phyloP scores from a whole-genome alignment of 768 basidiomycete species.

The Porphyrellus cyaneotinctus region DNA sequence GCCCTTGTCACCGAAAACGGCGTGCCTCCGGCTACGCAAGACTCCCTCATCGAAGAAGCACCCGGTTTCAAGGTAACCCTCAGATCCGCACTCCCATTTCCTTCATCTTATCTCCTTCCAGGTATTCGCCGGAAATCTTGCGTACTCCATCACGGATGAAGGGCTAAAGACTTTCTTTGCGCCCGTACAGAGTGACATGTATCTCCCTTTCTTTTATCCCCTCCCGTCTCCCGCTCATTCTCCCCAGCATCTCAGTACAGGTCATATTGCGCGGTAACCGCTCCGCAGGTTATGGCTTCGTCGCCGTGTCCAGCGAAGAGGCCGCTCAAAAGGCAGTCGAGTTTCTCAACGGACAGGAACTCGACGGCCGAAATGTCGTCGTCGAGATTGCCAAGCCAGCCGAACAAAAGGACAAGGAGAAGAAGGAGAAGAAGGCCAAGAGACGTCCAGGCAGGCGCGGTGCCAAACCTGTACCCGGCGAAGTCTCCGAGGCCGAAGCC shows the following conservation, averaged over 20 bases:
- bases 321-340: constrained; percentile 87
- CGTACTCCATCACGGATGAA: constrained; percentile 90
- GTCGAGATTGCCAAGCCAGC: constrained; percentile 91
- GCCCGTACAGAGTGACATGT: constrained; percentile 86
- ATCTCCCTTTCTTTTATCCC: constrained; percentile 34
- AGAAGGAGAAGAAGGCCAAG: constrained; percentile 73
- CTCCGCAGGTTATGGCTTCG: constrained; percentile 92
- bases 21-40: constrained; percentile 77
- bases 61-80: constrained; percentile 71
- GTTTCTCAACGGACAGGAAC: constrained; percentile 79
- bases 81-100: constrained; percentile 18
- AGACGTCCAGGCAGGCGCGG: constrained; percentile 84
- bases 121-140: constrained; percentile 96
- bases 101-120: constrained; percentile 29
- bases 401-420: constrained; percentile 78
- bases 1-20: constrained; percentile 79
- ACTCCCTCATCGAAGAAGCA: constrained; percentile 59
- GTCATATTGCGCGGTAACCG: constrained; percentile 83
- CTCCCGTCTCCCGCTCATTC: constrained; percentile 6
- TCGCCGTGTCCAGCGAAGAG: constrained; percentile 74
- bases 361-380: constrained; percentile 85
- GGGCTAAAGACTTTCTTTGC: constrained; percentile 93
- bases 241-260: constrained; percentile 68
- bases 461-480: constrained; percentile 81
- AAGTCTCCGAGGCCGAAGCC: constrained; percentile 87